Base-by-base conservation (phyloP, 2,329 filamentous ascomycete species). In the Pseudogymnoascus sp. region DNA sequence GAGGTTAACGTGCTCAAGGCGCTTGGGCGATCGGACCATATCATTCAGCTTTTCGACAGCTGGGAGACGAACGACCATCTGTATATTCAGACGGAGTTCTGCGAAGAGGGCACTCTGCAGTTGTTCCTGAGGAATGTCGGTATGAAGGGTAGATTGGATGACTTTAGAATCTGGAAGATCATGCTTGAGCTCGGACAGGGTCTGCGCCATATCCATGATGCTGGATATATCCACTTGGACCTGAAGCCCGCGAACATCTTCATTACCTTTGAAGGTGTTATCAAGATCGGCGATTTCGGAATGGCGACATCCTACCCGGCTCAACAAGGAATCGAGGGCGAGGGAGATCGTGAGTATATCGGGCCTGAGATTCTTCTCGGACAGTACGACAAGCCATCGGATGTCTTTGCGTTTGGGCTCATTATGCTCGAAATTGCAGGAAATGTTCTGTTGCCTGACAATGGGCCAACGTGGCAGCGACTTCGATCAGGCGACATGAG, bases 121-220 rank as follows among this genome's bases (percentile, higher is more conserved):
- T 81, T 85, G 14, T 99, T 97, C 71, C 80, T 99, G 30, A 82
- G 84, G n/a, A 84, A 88, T 62, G 85, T 91, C 63, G 94, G 94
- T 22, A 81, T 87, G 64, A 91, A 89, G 71, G 92, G 91, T 54
- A 84, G 93, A 67, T 77, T 99, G 66, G 94, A 99, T 74, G 94
- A 97, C 73, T 99, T 99, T 76, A 85, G 94, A 64, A 97, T 97
- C 73, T 99, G 94, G 91, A 99, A 99, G 77, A 93, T 97, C 62
- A 78, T 97, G 68, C 82, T 96, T 41, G 94, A 99, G 73, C 75
- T 96, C 62, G 83, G 87, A 69, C 78, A 88, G 89, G 94, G 94
- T 37, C 74, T 99, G 64, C 88, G 91, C 73, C 88, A 93, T 64
- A 94, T 99, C 58, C 94, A 99, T 70, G 85, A 92, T 67, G 86